Base-by-base conservation (phyloP, 2,329 filamentous ascomycete species). In the Talaromyces funiculosus region DNA sequence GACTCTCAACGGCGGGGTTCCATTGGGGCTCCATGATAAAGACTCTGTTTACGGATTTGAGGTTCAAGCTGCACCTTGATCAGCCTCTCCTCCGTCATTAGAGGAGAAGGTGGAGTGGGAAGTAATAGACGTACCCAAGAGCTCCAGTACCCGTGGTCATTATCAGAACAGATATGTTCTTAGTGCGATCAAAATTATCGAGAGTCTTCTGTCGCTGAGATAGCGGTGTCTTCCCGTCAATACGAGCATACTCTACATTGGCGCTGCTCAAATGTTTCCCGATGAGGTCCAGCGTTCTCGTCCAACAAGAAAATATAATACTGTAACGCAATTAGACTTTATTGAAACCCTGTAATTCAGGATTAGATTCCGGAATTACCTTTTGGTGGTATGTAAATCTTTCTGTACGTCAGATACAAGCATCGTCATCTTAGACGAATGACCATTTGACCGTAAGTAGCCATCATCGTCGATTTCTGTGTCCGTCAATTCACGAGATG, bases 91-190 rank as follows among this genome's bases (percentile, higher is more conserved):
- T 33, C n/a, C 16, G 14, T n/a, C 8, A 5, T 24, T 35, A 7
- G 18, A 57, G 40, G 16, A 33, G 12, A 14, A 18, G 16, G 60
- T 20, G 24, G 24, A 20, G 60, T 20, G 24, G 16, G 53, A 49
- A n/a, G 7, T n/a, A 45, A 10, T 14, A 14, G 7, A 61, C 72
- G 54, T 65, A 80, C 80, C 81, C 81, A 31, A 80, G 77, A 0
- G 80, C 81, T 0, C 81, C 81, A 0, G 80, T 82, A 0, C 81
- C 81, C 0, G 77, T 80, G 0, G 79, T 83, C 80, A 84, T 83
- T 16, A 84, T 74, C 0, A 84, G 69, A 0, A 83, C 74, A 0
- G 67, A 70, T 0, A 69, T 59, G 0, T 67, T 62, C 0, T 62
- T 58, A 0, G 69, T 63, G 0, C 62, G 63, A 0, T 68, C 67